Base-by-base conservation (phyloP, 139 green algal species). In the Chlamydomonas incerta region DNA sequence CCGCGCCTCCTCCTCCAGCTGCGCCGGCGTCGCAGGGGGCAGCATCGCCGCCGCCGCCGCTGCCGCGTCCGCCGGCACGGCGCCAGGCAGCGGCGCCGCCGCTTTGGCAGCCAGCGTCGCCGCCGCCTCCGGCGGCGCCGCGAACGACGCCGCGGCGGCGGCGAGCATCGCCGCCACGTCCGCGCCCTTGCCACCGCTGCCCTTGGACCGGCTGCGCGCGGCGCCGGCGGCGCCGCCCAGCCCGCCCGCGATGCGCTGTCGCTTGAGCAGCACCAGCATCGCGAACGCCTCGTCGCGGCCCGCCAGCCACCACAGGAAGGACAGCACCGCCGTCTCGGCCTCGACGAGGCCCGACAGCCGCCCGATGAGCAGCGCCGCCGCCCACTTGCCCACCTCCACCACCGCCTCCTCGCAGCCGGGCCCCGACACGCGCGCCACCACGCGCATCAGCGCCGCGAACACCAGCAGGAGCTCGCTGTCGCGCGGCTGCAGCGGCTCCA, bases 391-490 rank as follows among this genome's bases (percentile, higher is more conserved):
- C 20, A 89, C 62, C 0, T 58, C n/a, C 70, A 88, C 68, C 65
- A 88, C 28, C 47, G 83, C 62, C n/a, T 80, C 75, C 63, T 91
- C 82, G 31, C 67, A 87, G 15, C 81, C 87, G 3, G 66, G 58
- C 3, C 87, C 87, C 2, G 52, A 70, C 1, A 67, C 80, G 14
- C 57, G 72, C 52, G 65, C 87, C 28, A 79, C 73, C 52, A 91
- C 82, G 63, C 88, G 57, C 87, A 92, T 52, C 71, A 91, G 74
- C 14, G 88, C 81, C 2, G 88, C 46, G 50, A 91, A 89, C 65
- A 90, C 74, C 72, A 92, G 87, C 69, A 91, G 81, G 84, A 94
- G 72, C 71, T 94, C 91, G 50, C 86, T 81, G 77, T 94, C 91
- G 28, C 69, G 62, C 11, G 87, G 69, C n/a, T 69, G n/a, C 57